Percentiles rank a stretch among this genome's conserved stretches.
Conservation (phyloP, 495 filamentous ascomycete species). For the Aspergillus kassunensis region DNA sequence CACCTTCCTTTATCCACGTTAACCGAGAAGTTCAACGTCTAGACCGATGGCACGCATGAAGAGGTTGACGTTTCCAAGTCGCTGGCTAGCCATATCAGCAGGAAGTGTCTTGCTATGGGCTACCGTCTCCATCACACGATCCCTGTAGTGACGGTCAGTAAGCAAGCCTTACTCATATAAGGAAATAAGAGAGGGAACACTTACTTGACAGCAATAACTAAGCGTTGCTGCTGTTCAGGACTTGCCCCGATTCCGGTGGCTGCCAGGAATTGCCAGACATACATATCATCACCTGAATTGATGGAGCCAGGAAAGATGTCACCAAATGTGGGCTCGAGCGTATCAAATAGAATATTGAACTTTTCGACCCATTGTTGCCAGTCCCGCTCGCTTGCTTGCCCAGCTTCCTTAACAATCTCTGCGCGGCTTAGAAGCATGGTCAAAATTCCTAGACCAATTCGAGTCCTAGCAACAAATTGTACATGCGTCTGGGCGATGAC, state of each 20-base stretch:
- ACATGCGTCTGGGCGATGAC: conserved; percentile 79
- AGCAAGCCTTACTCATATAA: background rate
- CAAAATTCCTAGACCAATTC: conserved; percentile 80
- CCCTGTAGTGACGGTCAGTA: conserved; percentile 44
- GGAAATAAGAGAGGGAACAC: conserved; percentile 16
- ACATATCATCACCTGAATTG: conserved; percentile 79
- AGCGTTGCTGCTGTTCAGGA: conserved; percentile 86
- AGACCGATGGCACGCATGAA: conserved; percentile 98
- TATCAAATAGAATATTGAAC: conserved; percentile 84
- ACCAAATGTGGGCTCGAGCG: conserved; percentile 74
- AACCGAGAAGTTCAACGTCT: conserved; percentile 91
- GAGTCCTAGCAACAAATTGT: conserved; percentile 70
- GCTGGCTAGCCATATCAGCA: conserved; percentile 71
- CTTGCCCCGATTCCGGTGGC: conserved; percentile 88
- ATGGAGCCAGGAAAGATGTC: conserved; percentile 83
- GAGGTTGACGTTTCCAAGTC: conserved; percentile 87
- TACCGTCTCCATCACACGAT: conserved; percentile 96
- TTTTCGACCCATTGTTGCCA: conserved; percentile 79
- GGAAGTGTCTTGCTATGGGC: conserved; percentile 82
- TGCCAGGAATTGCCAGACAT: conserved; percentile 97
- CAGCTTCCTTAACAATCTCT: conserved; percentile 82
- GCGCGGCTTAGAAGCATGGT: conserved; percentile 94
- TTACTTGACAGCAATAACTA: conserved; percentile 91
- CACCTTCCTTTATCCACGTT: conserved; percentile 2
- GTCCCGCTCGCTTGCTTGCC: conserved; percentile 61